Base-by-base conservation (phyloP, 345 rosid species). In the Sisymbrium altissimum region DNA sequence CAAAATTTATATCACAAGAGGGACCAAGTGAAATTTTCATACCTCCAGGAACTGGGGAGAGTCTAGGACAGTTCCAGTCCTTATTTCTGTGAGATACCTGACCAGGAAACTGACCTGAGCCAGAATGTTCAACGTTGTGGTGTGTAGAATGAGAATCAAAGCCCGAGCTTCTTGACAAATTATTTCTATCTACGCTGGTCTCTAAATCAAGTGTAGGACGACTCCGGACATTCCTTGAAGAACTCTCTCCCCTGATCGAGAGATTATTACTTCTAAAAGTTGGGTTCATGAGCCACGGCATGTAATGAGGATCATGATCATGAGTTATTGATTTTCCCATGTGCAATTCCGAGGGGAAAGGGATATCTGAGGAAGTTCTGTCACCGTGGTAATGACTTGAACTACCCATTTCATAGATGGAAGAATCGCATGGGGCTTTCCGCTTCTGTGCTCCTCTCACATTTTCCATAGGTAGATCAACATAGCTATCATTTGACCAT, bases 171-270 rank as follows among this genome's bases (percentile, higher is more conserved):
- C 72, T 75, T 72, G 86, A 71, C 29, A 87, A 75, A 80, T 77
- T 80, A 48, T 79, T 78, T 76, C 88, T 79, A 46, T 74, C 79
- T 54, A 79, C 50, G 64, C 76, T 82, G 67, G 85, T 57, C 77
- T 89, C 97, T 70, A 83, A 72, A 83, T 86, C 88, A 77, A 83
- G 57, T 30, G 86, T 84, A 57, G 90, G 79, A 65, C 97, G 88
- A 63, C 87, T 93, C 65, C 98, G 83, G 68, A 90, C 92, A 75
- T 87, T 90, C 83, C 98, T 86, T 43, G 75, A 46, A 77, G 93
- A 85, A 77, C 85, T 75, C 76, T 93, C 97, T 56, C 84, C 87
- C 79, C 88, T 81, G 65, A 84, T 65, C 67, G 85, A 75, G 62
- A 81, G 83, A 64, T 74, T 75, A 71, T 84, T 85, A 73, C 85